Percentiles rank a stretch among this genome's conserved stretches.
Conservation (phyloP, 164 flowering plant species). For the Stephania cephalantha region DNA sequence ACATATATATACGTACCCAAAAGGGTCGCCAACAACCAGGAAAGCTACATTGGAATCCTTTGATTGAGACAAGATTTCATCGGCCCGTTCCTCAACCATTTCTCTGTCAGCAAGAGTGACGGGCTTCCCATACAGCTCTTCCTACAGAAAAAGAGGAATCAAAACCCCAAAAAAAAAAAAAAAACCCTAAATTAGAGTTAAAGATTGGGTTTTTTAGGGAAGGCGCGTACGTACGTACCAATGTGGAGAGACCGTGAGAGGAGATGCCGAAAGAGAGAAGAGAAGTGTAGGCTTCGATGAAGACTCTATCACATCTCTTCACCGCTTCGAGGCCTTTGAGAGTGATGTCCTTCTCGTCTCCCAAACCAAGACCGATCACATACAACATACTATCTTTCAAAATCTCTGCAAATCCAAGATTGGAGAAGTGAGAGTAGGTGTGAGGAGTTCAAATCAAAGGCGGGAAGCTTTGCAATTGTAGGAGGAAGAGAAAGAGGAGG, state of each 20-base stretch:
- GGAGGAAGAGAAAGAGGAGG: too few species aligned
- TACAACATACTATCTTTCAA: slow-evolving; percentile 40
- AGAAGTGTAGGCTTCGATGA: slow-evolving; percentile 54
- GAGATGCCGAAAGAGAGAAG: slow-evolving; percentile 28
- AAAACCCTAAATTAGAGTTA: background rate
- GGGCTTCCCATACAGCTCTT: slow-evolving; percentile 19
- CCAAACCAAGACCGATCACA: slow-evolving; percentile 78
- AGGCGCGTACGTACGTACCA: slow-evolving; percentile 34
- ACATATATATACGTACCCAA: slow-evolving; percentile 50
- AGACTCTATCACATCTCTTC: slow-evolving; percentile 62
- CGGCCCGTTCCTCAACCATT: slow-evolving; percentile 83
- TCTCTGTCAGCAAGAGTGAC: slow-evolving; percentile 78
- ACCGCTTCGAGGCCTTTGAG: slow-evolving; percentile 79
- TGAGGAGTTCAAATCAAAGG: too few species aligned
- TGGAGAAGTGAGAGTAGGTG: too few species aligned
- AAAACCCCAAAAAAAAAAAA: background rate
- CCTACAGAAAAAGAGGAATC: background rate
- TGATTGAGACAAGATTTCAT: slow-evolving; percentile 58
- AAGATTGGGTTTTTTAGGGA: background rate
- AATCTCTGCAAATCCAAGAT: too few species aligned
- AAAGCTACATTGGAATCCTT: slow-evolving; percentile 62
- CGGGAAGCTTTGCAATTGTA: too few species aligned
- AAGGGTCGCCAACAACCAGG: slow-evolving; percentile 95
- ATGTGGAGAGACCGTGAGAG: slow-evolving; percentile 54
- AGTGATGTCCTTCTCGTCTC: slow-evolving; percentile 81